A percentile compares a stretch with the other conserved stretches of the same genome.
phyloP scores from a whole-genome alignment of 805 yeast species.

The Clavispora fructus region DNA sequence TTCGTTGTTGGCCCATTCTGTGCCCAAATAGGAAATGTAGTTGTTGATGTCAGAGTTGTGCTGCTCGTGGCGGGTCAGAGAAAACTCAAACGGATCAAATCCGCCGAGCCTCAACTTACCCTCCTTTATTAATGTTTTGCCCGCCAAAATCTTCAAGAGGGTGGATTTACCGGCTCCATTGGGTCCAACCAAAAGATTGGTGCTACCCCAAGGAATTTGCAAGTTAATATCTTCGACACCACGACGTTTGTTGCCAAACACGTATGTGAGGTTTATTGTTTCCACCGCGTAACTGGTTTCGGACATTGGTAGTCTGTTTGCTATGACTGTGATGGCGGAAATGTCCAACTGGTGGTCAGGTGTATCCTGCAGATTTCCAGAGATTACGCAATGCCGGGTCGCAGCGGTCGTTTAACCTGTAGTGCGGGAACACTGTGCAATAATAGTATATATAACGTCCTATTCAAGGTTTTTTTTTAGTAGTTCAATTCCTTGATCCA shows the following conservation, averaged over 20 bases:
- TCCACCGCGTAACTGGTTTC: conserved; percentile 45
- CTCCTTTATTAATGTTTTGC: conserved; percentile 75
- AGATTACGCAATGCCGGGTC: background rate
- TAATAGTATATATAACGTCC: background rate
- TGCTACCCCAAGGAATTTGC: conserved; percentile 60
- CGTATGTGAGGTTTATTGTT: conserved; percentile 61
- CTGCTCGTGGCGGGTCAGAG: conserved; percentile 45
- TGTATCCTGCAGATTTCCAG: background rate
- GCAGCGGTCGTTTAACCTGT: too few relatives aligned
- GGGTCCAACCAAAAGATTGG: conserved; percentile 83
- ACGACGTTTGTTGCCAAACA: conserved; percentile 50
- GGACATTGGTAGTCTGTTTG: background rate
- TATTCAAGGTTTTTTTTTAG: background rate
- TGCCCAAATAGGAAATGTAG: conserved; percentile 78
- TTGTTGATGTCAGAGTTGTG: conserved; percentile 41
- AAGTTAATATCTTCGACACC: conserved; percentile 66
- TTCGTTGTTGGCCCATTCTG: conserved; percentile 95
- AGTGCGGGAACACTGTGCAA: too few relatives aligned
- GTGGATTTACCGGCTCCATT: conserved; percentile 98
- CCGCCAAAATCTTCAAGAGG: conserved; percentile 75
- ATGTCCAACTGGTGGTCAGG: too few relatives aligned
- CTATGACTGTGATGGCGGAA: too few relatives aligned
- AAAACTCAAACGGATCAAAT: conserved; percentile 70
- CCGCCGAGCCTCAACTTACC: conserved; percentile 77
- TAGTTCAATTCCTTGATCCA: conserved; percentile 15